Percentiles rank a stretch among this genome's conserved stretches.
Evolutionary conservation across 2,329 filamentous ascomycete species (phyloP).

Genomic region (Falciphora oryzae): DNA sequence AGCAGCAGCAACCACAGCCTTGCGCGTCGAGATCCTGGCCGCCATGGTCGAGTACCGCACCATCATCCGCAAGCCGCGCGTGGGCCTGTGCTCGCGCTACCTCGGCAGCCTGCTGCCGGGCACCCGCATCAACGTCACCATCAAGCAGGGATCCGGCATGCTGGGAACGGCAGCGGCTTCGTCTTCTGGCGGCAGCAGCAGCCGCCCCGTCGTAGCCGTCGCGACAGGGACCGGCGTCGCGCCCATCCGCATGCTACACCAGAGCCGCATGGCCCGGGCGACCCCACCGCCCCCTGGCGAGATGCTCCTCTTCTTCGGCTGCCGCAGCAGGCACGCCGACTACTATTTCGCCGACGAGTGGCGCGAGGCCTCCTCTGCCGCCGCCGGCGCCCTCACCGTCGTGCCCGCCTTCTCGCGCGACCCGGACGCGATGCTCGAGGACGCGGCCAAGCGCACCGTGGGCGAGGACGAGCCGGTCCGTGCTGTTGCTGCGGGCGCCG

Average conservation of each 20-base stretch:
- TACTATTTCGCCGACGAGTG: conserved; percentile 81
- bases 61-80: conserved; percentile 73
- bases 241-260: conserved; percentile 76
- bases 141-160: conserved; percentile 42
- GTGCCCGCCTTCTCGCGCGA: conserved; percentile 45
- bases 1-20: background rate
- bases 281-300: conserved; percentile 19
- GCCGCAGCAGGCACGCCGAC: conserved; percentile 67
- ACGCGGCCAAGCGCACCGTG: background rate
- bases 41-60: conserved; percentile 91
- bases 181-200: conserved; percentile 12
- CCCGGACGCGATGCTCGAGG: conserved; percentile 16
- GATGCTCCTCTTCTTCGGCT: conserved; percentile 73
- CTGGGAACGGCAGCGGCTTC: conserved; percentile 25
- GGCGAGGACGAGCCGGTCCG: background rate
- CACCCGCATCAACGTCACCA: conserved; percentile 55
- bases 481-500: background rate
- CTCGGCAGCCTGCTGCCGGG: conserved; percentile 56
- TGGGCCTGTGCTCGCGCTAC: conserved; percentile 88
- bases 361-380: conserved; percentile 28
- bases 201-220: conserved; percentile 64
- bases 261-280: conserved; percentile 29
- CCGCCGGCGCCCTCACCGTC: conserved; percentile 23
- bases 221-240: conserved; percentile 84
- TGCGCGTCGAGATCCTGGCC: conserved; percentile 62